Evolutionary conservation across 163 green algal species (phyloP), one percentile per base, ranked within the genome.

Genomic region (Picocystis sp.): DNA sequence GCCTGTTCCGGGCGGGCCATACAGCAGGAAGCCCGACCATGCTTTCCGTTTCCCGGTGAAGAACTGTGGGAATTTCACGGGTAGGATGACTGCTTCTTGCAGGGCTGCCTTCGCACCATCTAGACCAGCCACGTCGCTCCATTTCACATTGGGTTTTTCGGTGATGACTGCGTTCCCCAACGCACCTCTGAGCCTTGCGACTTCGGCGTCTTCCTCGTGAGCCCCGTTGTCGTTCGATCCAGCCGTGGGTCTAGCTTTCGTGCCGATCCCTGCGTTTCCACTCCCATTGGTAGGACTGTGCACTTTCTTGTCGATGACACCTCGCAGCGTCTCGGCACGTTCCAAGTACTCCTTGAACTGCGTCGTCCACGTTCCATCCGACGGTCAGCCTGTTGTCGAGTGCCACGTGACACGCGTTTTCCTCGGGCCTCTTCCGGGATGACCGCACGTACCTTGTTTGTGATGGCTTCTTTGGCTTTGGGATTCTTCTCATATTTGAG

Each of bases 401-500:
- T 38, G n/a, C 8, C 29, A 8, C 8, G 29, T 38, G 29, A 3
- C 29, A 38, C 29, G 8, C 29, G 29, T 38, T 38, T 38, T 8
- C 29, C 5, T 38, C 29, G 29, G 29, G 8, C 8, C 29, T 8
- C 29, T 38, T 38, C 29, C 5, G 29, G 5, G 8, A 3, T 11
- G 29, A 8, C 8, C 29, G 22, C 11, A 21, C 64, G 1, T 33
- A 85, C 79, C 78, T 93, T 93, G 21, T 55, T 63, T 1, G 60
- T 77, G 51, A 93, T 90, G 2, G 80, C 77, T 49, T 87, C 73
- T 29, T 71, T 73, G 21, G 34, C 53, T 72, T 73, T 38, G 61
- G 73, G 67, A 63, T 95, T 98, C 70, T 97, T 97, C 66, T 97
- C 87, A 63, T 97, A 98, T 58, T 97, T 98, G 2, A 96, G 69